Evolutionary conservation across 2,329 filamentous ascomycete species (phyloP), one percentile per base, ranked within the genome.

Genomic region (Xylariomycetidae sp.): DNA sequence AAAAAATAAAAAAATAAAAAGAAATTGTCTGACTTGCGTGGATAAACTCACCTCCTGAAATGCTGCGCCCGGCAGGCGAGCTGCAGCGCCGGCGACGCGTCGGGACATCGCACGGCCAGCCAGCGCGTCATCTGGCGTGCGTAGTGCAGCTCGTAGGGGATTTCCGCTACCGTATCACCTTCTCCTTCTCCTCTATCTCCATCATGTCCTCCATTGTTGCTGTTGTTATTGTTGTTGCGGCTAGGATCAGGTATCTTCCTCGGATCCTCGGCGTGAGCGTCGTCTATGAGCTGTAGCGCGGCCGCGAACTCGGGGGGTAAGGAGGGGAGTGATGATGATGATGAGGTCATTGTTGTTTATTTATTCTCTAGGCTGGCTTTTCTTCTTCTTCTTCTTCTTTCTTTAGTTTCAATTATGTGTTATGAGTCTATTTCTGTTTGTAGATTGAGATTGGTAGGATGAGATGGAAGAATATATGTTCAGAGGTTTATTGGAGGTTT

Each of bases 11-110:
- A 16, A 8, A 25, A 25, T 17, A 26, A 26, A 33, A 40, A 19
- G 27, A 18, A 23, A 29, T 13, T 16, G 29, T 12, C 36, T n/a
- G n/a, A n/a, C n/a, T n/a, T n/a, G n/a, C n/a, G n/a, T n/a, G n/a
- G n/a, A n/a, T n/a, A 37, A 33, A 37, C 53, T 30, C 45, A 73
- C 62, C 85, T 80, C 33, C 81, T 76, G 50, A 94, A 85, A 59
- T 94, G 88, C 58, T 94, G 88, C 9, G 86, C 87, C 45, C 86
- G 80, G 45, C 88, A 83, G 13, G 88, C 88, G 29, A 92, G 69
- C 42, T 77, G 77, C 34, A 94, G 69, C 16, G 75, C 61, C 2
- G 81, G 79, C 2, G 82, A 78, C 2, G 86, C 80, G 17, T 67
- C 47, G 0, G 85, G 78, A 7, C 63, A 61, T 41, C 80, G 76